phyloP scores from a whole-genome alignment of 768 basidiomycete species.

The Hypholoma fasciculare region DNA sequence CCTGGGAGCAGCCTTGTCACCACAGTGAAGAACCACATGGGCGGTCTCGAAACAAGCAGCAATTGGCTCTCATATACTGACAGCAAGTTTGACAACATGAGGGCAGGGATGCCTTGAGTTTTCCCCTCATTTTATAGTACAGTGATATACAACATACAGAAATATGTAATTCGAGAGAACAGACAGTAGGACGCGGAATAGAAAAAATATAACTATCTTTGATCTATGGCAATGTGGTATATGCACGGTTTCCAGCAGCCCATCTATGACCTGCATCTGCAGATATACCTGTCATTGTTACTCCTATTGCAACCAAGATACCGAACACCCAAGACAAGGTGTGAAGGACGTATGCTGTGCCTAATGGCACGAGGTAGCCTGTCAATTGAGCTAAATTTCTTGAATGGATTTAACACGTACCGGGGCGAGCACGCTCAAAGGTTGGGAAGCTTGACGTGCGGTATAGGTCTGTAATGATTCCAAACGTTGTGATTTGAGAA shows the following conservation, averaged over 20 bases:
- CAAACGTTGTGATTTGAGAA: constrained; percentile 62
- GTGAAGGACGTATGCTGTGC: constrained; percentile 59
- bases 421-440: constrained; percentile 60
- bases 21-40: constrained; percentile 80
- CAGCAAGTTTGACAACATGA: constrained; percentile 81
- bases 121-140: neutral
- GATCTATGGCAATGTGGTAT: constrained; percentile 22
- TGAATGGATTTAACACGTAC: constrained; percentile 34
- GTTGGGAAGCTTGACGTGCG: constrained; percentile 41
- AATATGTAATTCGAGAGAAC: neutral
- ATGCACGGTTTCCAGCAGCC: constrained; percentile 78
- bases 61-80: constrained; percentile 85
- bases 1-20: constrained; percentile 71
- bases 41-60: constrained; percentile 57
- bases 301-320: constrained; percentile 49
- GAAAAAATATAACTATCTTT: neutral
- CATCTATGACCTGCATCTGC: constrained; percentile 64
- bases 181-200: neutral
- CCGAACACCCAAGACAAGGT: constrained; percentile 61
- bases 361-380: constrained; percentile 32
- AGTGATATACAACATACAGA: neutral
- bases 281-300: constrained; percentile 63
- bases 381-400: neutral
- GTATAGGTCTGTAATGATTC: constrained; percentile 63
- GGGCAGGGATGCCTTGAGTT: constrained; percentile 56